Conservation (phyloP, 805 yeast genomes). For the Ogataea allantospora region DNA sequence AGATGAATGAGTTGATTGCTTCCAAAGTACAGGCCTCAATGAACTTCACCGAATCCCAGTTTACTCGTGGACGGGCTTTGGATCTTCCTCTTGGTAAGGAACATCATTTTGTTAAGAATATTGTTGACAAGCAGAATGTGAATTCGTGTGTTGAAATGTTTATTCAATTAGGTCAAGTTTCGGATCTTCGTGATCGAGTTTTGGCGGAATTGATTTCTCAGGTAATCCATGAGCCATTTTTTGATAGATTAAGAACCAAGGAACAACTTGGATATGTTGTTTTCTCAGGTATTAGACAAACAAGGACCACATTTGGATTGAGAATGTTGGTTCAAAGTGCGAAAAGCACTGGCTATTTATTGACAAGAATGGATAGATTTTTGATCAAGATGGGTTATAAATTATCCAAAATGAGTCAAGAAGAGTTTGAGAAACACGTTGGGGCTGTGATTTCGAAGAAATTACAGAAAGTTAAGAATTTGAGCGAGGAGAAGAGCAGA, state of each 20-base stretch:
- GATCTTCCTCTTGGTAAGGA: constrained; percentile 39
- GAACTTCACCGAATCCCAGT: constrained; percentile 43
- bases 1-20: constrained; percentile 44
- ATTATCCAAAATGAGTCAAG: constrained; percentile 49
- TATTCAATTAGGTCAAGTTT: constrained; percentile 58
- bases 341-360: constrained; percentile 68
- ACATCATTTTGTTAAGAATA: constrained; percentile 45
- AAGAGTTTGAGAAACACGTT: constrained; percentile 67
- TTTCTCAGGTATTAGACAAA: constrained; percentile 66
- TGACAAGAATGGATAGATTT: constrained; percentile 72
- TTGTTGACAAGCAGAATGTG: constrained; percentile 67
- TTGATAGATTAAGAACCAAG: constrained; percentile 84
- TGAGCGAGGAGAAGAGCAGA: constrained; percentile 69
- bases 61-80: constrained; percentile 42
- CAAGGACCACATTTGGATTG: constrained; percentile 71
- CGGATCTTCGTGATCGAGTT: constrained; percentile 45
- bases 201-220: constrained; percentile 67
- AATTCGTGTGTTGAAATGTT: constrained; percentile 84
- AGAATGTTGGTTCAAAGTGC: constrained; percentile 84
- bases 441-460: constrained; percentile 65
- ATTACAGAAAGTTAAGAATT: constrained; percentile 69
- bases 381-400: constrained; percentile 45
- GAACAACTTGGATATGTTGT: constrained; percentile 97
- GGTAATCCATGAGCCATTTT: constrained; percentile 81
- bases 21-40: constrained; percentile 35